These are phyloP conservation scores for Tetrahymena thermophila DNA, from an alignment of 73 alveolate species.

Conservation along the genomic window DNA sequence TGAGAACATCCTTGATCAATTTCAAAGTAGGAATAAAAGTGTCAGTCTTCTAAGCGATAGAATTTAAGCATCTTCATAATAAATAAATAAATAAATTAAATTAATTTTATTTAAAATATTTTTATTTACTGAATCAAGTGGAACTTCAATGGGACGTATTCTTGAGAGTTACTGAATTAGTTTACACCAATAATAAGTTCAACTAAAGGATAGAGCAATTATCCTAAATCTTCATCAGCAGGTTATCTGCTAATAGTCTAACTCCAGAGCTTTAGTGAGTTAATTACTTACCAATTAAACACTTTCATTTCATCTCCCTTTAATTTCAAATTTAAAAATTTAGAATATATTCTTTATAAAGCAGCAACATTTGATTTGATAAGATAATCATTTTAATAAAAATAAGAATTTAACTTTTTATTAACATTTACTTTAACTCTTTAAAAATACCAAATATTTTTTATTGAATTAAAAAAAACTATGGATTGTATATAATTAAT, in stretches of 20 bases:
- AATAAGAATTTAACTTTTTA: too few species aligned
- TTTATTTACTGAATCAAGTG: not conserved
- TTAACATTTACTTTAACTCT: too few species aligned
- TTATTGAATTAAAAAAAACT: too few species aligned
- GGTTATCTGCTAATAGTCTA: not conserved
- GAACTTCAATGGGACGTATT: not conserved
- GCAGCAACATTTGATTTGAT: too few species aligned
- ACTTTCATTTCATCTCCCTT: not conserved
- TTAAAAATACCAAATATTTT: too few species aligned
- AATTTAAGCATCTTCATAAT: not conserved
- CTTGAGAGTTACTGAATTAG: not conserved
- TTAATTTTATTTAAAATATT: not conserved
- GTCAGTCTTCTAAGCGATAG: not conserved
- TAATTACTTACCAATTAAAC: not conserved
- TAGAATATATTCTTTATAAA: too few species aligned
- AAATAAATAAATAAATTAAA: not conserved
- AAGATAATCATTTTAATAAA: too few species aligned
- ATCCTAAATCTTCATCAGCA: not conserved
- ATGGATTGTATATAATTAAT: too few species aligned
- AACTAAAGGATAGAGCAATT: not conserved
- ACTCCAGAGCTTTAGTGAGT: not conserved
- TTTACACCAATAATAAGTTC: not conserved
- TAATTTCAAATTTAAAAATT: not conserved
- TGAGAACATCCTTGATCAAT: not conserved
- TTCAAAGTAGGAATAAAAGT: not conserved